Percentiles rank a stretch among this genome's conserved stretches.
phyloP scores from a whole-genome alignment of 352 stramenopile genomes.

The Pythium periplocum region DNA sequence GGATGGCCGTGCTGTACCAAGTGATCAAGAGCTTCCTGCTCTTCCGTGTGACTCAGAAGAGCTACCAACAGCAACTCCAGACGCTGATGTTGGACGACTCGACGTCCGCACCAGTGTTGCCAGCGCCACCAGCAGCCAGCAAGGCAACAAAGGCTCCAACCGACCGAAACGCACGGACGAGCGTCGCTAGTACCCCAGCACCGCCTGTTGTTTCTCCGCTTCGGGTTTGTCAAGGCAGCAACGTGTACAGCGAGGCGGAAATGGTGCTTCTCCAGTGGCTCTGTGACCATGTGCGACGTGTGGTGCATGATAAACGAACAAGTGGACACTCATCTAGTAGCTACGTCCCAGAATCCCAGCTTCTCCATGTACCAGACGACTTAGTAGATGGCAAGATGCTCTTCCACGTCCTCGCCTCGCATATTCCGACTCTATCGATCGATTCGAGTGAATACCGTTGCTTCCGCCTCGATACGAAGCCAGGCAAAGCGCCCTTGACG shows the following conservation, averaged over 20 bases:
- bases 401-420: slow-evolving; percentile 80
- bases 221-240: slow-evolving; percentile 63
- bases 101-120: background rate
- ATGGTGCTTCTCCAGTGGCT: slow-evolving; percentile 91
- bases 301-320: background rate
- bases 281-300: slow-evolving; percentile 49
- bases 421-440: slow-evolving; percentile 79
- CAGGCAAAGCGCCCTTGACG: slow-evolving; percentile 1
- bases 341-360: slow-evolving; percentile 15
- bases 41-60: slow-evolving; percentile 83
- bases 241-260: slow-evolving; percentile 90
- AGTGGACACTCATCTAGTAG: background rate
- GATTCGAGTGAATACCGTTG: slow-evolving; percentile 61
- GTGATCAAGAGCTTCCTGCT: slow-evolving; percentile 92
- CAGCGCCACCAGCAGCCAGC: slow-evolving; percentile 40
- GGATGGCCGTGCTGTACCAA: slow-evolving; percentile 88
- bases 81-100: background rate
- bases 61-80: slow-evolving; percentile 40
- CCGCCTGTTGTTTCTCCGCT: background rate
- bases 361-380: slow-evolving; percentile 59
- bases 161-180: no score
- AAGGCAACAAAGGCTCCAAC: background rate
- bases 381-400: slow-evolving; percentile 74
- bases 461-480: slow-evolving; percentile 41
- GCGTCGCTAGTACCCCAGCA: background rate